Base-by-base conservation (phyloP, 169 alveolate genomes). In the Plasmodium inui region DNA sequence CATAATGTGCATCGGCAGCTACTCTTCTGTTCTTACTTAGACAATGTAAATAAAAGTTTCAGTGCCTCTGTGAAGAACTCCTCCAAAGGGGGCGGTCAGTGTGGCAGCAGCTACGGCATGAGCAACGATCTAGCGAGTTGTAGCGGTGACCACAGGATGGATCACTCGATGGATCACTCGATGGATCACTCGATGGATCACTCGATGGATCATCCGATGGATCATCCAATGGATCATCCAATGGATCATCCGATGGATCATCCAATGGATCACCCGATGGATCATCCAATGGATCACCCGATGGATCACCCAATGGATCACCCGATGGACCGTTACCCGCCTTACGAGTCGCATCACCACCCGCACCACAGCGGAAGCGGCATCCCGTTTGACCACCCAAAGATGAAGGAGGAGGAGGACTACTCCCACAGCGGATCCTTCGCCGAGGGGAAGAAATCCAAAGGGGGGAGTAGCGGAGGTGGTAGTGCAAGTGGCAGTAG, bases 11-110 rank as follows among this genome's bases (percentile, higher is more conserved):
- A 71, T 50, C 81, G 80, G 28, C 94, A 82, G 1, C 76, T 92
- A 22, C 81, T 89, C 19, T 85, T 79, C 78, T 78, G 78, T 46
- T 81, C 82, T 10, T 85, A 92, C 30, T 44, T 85, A 26, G 88
- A 80, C 82, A 86, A 92, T 9, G 71, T 79, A 10, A 92, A 82
- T 41, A 85, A 91, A 10, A 82, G 82, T 61, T 67, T 71, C 53
- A 41, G 67, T 1, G 85, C 79, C 30, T 80, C 76, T 80, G 83
- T 76, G 30, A 67, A 84, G 80, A 85, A 8, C 46, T 84, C 93
- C 9, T 83, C 88, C 6, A 89, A 82, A 17, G 81, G 70, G 55
- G 79, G 53, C 32, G 22, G 39, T 28, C 57, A n/a, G n/a, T 67
- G 44, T 19, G 34, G 17, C 50, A 88, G 26, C 34, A 39, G 3